Base-by-base conservation (phyloP, 192 early-diverging fungal genomes). In the Umbelopsis ramanniana region DNA sequence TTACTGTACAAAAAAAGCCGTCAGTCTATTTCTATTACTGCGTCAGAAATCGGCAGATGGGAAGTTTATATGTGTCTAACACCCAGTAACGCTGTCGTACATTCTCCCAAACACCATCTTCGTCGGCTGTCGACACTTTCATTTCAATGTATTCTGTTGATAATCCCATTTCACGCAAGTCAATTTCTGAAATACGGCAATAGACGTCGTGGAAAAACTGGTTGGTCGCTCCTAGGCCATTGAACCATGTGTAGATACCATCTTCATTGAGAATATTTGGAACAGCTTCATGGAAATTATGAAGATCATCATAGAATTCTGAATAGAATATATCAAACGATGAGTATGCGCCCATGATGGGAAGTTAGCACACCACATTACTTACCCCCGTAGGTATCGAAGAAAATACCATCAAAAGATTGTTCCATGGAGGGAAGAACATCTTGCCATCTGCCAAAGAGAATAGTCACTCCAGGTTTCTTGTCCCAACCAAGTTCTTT, bases 121-220 rank as follows among this genome's bases (percentile, higher is more conserved):
- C 91, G 38, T 94, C 96, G 70, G 86, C 87, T 14, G 91, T 86
- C 48, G 83, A 72, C 72, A 96, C 88, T 6, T 86, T 74, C 73
- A 96, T 89, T 50, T 91, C 87, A 19, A 89, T 80, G 72, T 85
- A 96, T 74, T 91, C 85, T 0, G 89, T 92, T n/a, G 76, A 74
- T 4, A 99, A 80, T 19, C 96, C 95, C 55, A 95, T 86, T 10
- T 92, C 92, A 26, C 75, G 73, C 76, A 98, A 77, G 76, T 99
- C 96, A 0, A 92, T 79, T 54, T 93, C 91, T 0, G 90, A 93
- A 45, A 99, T 87, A 46, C 88, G 78, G 77, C 96, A 96, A 57
- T 93, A 94, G 7, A 99, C 95, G 66, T 97, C 96, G 82, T 99
- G 95, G 85, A 99, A 99, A 76, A 98, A 95, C 72, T 90, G 85